Conservation (phyloP, 805 yeast species). For the fission yeast (Schizosaccharomyces pombe) region DNA sequence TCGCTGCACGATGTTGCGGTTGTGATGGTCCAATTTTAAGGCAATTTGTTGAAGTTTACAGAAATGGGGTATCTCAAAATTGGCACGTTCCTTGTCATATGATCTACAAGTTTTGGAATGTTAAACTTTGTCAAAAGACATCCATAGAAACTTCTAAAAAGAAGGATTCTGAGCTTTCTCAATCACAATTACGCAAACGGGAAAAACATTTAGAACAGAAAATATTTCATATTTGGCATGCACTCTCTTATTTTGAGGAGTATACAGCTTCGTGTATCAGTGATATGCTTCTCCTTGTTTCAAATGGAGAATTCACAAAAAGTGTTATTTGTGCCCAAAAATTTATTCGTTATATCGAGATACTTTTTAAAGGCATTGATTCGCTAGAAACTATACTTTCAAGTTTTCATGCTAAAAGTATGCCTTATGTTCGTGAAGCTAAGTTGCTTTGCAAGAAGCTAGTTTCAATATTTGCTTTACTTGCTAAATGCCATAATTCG, state of each 20-base stretch:
- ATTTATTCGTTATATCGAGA: conserved; percentile 48
- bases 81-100: conserved; percentile 99
- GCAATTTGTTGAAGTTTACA: conserved; percentile 76
- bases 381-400: neutral
- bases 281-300: conserved; percentile 69
- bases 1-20: conserved; percentile 81
- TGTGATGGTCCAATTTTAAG: conserved; percentile 76
- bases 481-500: conserved; percentile 31
- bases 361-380: conserved; percentile 57
- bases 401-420: conserved; percentile 13
- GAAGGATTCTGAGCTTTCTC: conserved; percentile 20
- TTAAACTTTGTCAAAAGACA: conserved; percentile 28
- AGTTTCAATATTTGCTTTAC: conserved; percentile 65
- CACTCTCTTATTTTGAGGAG: conserved; percentile 73
- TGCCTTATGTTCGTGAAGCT: conserved; percentile 27
- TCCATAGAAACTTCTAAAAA: conserved; percentile 17
- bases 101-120: conserved; percentile 94
- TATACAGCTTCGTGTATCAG: conserved; percentile 71
- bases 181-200: conserved; percentile 23
- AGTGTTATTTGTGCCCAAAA: conserved; percentile 52
- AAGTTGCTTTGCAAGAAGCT: conserved; percentile 70
- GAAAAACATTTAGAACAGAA: conserved; percentile 44
- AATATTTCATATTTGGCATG: conserved; percentile 53
- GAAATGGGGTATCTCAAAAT: conserved; percentile 79
- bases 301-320: conserved; percentile 40